phyloP scores from a whole-genome alignment of 306 rosid species.

The Cucurbita pepo region DNA sequence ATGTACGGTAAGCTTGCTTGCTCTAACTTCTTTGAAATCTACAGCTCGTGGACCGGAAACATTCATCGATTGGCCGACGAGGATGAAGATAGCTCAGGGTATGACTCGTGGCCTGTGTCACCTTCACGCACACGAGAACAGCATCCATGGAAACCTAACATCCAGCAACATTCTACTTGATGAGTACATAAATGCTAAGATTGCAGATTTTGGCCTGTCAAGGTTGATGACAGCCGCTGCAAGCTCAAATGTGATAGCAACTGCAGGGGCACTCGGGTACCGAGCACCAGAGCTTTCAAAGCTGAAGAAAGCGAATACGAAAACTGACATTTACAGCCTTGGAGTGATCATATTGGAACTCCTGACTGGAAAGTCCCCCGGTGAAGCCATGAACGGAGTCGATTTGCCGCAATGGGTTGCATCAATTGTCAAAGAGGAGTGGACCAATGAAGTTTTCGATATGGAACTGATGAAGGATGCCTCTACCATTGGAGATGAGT shows the following conservation, averaged over 20 bases:
- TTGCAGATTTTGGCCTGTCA: slow-evolving; percentile 73
- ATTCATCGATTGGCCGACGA: slow-evolving; percentile 67
- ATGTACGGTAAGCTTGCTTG: not conserved
- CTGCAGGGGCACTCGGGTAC: slow-evolving; percentile 77
- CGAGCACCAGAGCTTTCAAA: slow-evolving; percentile 79
- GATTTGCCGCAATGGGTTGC: slow-evolving; percentile 94
- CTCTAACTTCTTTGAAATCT: not conserved
- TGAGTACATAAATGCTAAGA: slow-evolving; percentile 48
- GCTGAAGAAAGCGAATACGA: slow-evolving; percentile 40
- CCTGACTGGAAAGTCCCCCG: slow-evolving; percentile 67
- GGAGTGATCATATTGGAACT: slow-evolving; percentile 81
- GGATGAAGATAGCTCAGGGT: slow-evolving; percentile 65
- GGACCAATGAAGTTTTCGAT: slow-evolving; percentile 86
- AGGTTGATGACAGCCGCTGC: slow-evolving; percentile 72
- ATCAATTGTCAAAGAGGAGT: slow-evolving; percentile 71
- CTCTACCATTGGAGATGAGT: slow-evolving; percentile 43
- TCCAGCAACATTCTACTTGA: slow-evolving; percentile 61
- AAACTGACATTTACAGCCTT: slow-evolving; percentile 58
- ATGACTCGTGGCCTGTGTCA: slow-evolving; percentile 38
- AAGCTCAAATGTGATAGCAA: slow-evolving; percentile 59
- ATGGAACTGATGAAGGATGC: slow-evolving; percentile 74
- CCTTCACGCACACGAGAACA: slow-evolving; percentile 48
- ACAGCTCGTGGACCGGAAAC: slow-evolving; percentile 67
- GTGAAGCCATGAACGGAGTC: slow-evolving; percentile 62
- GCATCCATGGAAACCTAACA: slow-evolving; percentile 65